Base-by-base conservation (phyloP, 495 filamentous ascomycete species). In the Tuber aestivum region DNA sequence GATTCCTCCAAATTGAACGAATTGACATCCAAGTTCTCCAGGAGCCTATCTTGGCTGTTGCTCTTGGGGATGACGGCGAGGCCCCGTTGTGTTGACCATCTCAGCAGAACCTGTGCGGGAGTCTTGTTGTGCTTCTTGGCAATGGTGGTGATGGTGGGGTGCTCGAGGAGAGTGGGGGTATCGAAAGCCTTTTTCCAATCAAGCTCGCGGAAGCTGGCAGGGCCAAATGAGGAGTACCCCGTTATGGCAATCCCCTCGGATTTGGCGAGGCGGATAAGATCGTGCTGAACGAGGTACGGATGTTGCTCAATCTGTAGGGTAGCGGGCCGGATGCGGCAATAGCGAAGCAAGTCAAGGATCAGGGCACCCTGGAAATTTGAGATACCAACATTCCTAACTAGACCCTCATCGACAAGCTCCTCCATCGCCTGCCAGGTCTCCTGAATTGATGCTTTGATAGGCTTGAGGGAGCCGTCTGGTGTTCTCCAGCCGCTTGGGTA, bases 241-340 rank as follows among this genome's bases (percentile, higher is more conserved):
- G 94, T 97, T 56, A 97, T 88, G 71, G 89, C 87, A 77, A 97
- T 92, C 74, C 89, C 90, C 84, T 95, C 86, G 56, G 84, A 82
- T 87, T 92, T 87, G 79, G 89, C 90, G 70, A 93, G 90, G 79
- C 90, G 86, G 74, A 97, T 84, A 69, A 97, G 89, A 44, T 90
- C 88, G 77, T 86, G 85, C 88, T 97, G 94, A 61, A 91, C 90
- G 75, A 97, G 90, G 89, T 94, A 97, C n/a, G 95, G 94, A 87
- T 98, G 95, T 86, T 97, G 95, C 88, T 97, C 94, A 86, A 98
- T 92, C 87, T 98, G 94, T 50, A 97, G 91, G 61, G 91, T 91
- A 32, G 93, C 90, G 20, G 93, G 94, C 48, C 86, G 87, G 83
- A 94, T 88, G 77, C 88, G 89, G 61, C 93, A 93, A 85, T 96